A percentile compares a stretch with the other conserved stretches of the same genome.
These are phyloP conservation scores for Paspalum vaginatum DNA, from an alignment of 176 grass and related monocot species.

Conservation along the genomic window DNA sequence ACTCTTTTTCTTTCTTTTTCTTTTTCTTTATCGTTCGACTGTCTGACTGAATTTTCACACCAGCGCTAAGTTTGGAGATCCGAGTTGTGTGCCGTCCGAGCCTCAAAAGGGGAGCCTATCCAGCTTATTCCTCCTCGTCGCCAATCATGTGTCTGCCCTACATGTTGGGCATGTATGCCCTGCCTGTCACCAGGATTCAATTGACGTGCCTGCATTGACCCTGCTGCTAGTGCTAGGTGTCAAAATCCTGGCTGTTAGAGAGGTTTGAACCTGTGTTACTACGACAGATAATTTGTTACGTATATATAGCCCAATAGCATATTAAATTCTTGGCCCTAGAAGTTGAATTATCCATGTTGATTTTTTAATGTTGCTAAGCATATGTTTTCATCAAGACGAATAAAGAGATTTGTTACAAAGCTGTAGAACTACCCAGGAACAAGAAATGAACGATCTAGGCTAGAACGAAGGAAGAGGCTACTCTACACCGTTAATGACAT, in stretches of 20 bases:
- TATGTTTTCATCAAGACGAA: neutral
- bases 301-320: too few relatives aligned
- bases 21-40: neutral
- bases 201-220: neutral
- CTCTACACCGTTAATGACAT: too few relatives aligned
- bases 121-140: neutral
- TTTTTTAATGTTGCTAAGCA: neutral
- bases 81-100: constrained; percentile 8
- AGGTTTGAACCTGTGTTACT: neutral
- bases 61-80: constrained; percentile 19
- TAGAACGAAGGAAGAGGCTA: too few relatives aligned
- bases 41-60: constrained; percentile 2
- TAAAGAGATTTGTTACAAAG: too few relatives aligned
- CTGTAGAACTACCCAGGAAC: too few relatives aligned
- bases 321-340: too few relatives aligned
- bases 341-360: neutral
- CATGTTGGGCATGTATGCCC: neutral
- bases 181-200: neutral
- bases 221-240: neutral
- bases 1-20: neutral
- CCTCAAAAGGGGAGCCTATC: constrained; percentile 10
- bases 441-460: too few relatives aligned
- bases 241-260: neutral
- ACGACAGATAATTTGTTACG: neutral
- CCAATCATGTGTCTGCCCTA: neutral